These are phyloP conservation scores for Laburnicola sp. DNA, from an alignment of 2,329 filamentous ascomycete genomes.

Conservation along the genomic window DNA sequence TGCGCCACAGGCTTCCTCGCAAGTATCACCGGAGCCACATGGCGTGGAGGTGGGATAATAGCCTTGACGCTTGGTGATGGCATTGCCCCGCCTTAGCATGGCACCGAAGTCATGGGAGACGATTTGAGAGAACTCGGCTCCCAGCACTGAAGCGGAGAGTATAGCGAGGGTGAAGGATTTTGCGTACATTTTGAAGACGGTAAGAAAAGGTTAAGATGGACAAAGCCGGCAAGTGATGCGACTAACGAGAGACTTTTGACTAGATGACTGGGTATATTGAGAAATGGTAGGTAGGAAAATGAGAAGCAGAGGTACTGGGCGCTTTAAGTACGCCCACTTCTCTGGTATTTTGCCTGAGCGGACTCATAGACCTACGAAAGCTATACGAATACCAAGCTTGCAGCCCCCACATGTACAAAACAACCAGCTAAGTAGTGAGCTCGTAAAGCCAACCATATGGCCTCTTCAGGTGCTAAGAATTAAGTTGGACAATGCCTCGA, in stretches of 20 bases:
- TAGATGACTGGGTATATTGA: neutral
- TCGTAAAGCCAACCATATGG: conserved; percentile 1
- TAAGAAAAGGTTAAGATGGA: neutral
- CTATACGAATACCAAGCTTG: conserved; percentile 6
- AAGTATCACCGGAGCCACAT: conserved; percentile 57
- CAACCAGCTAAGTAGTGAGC: neutral
- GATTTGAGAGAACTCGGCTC: conserved; percentile 33
- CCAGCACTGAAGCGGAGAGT: conserved; percentile 22
- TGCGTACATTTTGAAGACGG: conserved; percentile 31
- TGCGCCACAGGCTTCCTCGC: conserved; percentile 59
- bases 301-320: neutral
- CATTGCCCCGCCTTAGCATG: conserved; percentile 46
- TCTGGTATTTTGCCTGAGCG: neutral
- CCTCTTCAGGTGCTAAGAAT: neutral
- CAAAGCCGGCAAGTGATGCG: neutral
- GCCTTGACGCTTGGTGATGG: conserved; percentile 36
- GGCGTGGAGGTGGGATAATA: conserved; percentile 55
- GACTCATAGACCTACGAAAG: neutral
- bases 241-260: conserved; percentile 1
- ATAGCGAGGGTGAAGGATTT: conserved; percentile 26
- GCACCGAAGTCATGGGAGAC: conserved; percentile 44
- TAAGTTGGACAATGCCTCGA: neutral
- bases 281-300: no score
- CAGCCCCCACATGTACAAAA: conserved; percentile 3
- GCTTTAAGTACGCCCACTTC: neutral